These are phyloP conservation scores for Didymella pinodella DNA, from an alignment of 2,329 filamentous ascomycete genomes.

Conservation along the genomic window DNA sequence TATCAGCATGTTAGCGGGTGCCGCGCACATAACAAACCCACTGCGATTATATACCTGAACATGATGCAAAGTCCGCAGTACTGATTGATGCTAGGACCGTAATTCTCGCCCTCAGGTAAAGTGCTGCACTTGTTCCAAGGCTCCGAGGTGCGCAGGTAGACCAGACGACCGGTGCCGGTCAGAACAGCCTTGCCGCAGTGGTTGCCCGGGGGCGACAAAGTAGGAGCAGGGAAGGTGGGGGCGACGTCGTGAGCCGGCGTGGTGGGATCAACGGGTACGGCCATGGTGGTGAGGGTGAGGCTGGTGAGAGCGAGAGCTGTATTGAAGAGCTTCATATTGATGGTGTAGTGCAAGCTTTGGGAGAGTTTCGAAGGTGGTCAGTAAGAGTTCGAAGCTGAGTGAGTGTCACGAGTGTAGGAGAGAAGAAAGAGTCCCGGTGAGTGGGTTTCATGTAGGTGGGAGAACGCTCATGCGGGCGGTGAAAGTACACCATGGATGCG, in stretches of 20 bases:
- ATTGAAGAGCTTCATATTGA: conserved; percentile 1
- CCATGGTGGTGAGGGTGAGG: background rate
- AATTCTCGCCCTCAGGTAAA: background rate
- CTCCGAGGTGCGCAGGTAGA: conserved; percentile 8
- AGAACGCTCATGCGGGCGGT: background rate
- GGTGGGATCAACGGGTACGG: background rate
- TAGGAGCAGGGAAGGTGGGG: background rate
- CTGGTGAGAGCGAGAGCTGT: background rate
- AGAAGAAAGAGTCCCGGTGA: too few relatives aligned
- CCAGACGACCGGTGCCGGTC: background rate
- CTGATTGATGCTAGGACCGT: conserved; percentile 4
- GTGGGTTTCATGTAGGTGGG: background rate
- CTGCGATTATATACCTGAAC: conserved; percentile 4
- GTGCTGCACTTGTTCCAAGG: conserved; percentile 9
- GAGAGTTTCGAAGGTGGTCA: background rate
- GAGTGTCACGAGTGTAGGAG: too few relatives aligned
- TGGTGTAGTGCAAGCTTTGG: background rate
- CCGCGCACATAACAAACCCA: background rate
- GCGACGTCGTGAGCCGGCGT: background rate
- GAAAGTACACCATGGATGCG: background rate
- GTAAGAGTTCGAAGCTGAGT: background rate
- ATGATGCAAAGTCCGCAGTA: conserved; percentile 16
- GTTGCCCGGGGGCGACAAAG: background rate
- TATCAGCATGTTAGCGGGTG: background rate
- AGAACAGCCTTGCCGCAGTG: conserved; percentile 6